Base-by-base conservation (phyloP, 1,284 basidiomycete genomes). In the Cutaneotrichosporon sp. region DNA sequence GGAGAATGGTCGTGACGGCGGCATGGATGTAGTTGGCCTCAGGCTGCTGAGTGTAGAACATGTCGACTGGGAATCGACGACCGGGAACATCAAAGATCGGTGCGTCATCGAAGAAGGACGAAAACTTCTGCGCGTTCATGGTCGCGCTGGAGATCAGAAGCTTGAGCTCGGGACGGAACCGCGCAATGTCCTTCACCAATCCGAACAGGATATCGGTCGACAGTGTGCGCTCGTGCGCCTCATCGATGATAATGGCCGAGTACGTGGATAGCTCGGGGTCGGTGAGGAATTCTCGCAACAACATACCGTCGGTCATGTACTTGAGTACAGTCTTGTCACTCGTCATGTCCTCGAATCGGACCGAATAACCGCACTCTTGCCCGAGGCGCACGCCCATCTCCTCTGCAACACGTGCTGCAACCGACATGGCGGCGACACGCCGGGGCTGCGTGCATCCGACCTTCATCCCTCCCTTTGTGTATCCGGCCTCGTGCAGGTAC, bases 11-110 rank as follows among this genome's bases (percentile, higher is more conserved):
- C 5, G 94, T 98, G 68, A 99, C 94, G 26, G 94, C 91, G 6
- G 96, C 96, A 69, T 98, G 93, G 26, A 98, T 83, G 70, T 98
- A 99, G 74, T 98, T 97, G 42, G 93, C 92, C 77, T 96, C 92
- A 1, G 93, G 92, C 70, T 96, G 91, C 19, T 90, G 90, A 27
- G 91, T 99, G 78, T 97, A 97, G 73, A 96, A 92, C 58, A 98
- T 94, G 70, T 98, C 96, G 55, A 99, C 96, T 11, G 96, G 92
- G 75, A 92, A 98, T 64, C 90, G 85, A 63, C 96, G 88, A 61
- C 96, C 96, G 55, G 96, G 96, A 38, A 99, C 91, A 64, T 90
- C 89, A 72, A 96, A 97, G 41, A 91, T 87, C 0, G 92, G 92
- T 1, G 93, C 92, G 54, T 85, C 83, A 67, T 97, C 93, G 62